These are phyloP conservation scores for Schwanniomyces yamadae DNA, from an alignment of 805 yeast species.

Conservation along the genomic window DNA sequence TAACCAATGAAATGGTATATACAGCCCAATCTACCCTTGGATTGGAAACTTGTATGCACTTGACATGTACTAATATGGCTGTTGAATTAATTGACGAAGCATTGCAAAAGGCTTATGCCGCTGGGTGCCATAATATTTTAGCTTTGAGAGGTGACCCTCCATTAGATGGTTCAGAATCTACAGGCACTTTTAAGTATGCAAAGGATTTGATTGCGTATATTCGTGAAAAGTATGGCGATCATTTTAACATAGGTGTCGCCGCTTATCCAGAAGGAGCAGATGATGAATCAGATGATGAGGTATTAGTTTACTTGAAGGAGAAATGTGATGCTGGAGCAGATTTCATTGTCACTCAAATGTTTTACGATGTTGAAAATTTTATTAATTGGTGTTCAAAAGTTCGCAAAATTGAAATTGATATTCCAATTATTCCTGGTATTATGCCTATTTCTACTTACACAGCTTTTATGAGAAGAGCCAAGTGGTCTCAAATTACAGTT, in stretches of 20 bases:
- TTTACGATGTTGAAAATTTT: constrained; percentile 87
- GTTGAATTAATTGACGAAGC: constrained; percentile 79
- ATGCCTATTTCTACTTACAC: constrained; percentile 98
- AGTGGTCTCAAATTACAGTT: constrained; percentile 84
- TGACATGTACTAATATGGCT: constrained; percentile 96
- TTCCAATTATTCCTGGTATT: constrained; percentile 95
- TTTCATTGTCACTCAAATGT: constrained; percentile 94
- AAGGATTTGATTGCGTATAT: constrained; percentile 82
- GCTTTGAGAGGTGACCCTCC: constrained; percentile 98
- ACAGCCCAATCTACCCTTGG: constrained; percentile 89
- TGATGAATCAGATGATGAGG: constrained; percentile 53
- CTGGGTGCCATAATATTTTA: constrained; percentile 93
- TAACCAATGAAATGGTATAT: constrained; percentile 89
- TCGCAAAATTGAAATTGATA: constrained; percentile 67
- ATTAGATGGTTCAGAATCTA: constrained; percentile 64
- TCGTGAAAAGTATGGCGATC: constrained; percentile 72
- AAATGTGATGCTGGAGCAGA: constrained; percentile 94
- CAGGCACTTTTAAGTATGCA: constrained; percentile 86
- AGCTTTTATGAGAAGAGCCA: constrained; percentile 87
- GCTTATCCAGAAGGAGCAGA: constrained; percentile 98
- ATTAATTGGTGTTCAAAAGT: constrained; percentile 76
- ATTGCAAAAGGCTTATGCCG: constrained; percentile 73
- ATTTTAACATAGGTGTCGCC: constrained; percentile 94
- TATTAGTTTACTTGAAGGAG: constrained; percentile 67
- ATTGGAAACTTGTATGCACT: constrained; percentile 95